phyloP scores from a whole-genome alignment of 768 basidiomycete genomes.

The Omphalotus guepiniiformis region DNA sequence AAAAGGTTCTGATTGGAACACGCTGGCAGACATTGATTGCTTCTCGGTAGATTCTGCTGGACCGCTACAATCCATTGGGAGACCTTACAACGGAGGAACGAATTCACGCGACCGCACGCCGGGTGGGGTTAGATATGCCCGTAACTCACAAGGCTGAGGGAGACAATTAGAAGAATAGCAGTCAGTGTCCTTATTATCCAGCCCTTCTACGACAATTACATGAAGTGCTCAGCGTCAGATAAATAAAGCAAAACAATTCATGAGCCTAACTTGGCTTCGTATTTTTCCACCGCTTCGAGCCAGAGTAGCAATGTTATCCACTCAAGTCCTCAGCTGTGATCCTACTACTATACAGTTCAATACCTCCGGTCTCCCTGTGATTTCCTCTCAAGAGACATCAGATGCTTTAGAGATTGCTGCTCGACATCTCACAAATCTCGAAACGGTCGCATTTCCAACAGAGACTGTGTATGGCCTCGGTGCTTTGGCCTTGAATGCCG shows the following conservation, averaged over 20 bases:
- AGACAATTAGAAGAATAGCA: conserved; percentile 10
- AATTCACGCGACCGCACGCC: conserved; percentile 76
- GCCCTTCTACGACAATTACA: too few relatives aligned
- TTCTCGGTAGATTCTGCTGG: conserved; percentile 58
- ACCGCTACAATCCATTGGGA: conserved; percentile 82
- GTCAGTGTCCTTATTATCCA: background rate
- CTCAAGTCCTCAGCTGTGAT: conserved; percentile 58
- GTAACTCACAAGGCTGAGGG: conserved; percentile 28
- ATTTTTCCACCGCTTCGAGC: conserved; percentile 1
- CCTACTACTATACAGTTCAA: conserved; percentile 57
- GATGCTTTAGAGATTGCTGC: conserved; percentile 54
- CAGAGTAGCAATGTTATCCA: conserved; percentile 14
- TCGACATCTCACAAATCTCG: conserved; percentile 43
- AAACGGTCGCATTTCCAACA: conserved; percentile 87
- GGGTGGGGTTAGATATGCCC: conserved; percentile 88
- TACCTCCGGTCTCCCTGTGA: conserved; percentile 34
- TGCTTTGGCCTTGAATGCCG: conserved; percentile 65
- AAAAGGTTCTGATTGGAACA: background rate
- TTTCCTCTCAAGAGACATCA: conserved; percentile 48
- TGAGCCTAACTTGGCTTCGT: background rate
- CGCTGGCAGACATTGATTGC: background rate
- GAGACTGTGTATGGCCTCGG: conserved; percentile 99
- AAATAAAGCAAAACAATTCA: background rate
- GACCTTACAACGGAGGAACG: conserved; percentile 79
- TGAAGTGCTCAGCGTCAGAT: background rate